Percentiles rank a stretch among this genome's conserved stretches.
Evolutionary conservation across 495 filamentous ascomycete genomes (phyloP).

Genomic region (Ramalina intermedia): DNA sequence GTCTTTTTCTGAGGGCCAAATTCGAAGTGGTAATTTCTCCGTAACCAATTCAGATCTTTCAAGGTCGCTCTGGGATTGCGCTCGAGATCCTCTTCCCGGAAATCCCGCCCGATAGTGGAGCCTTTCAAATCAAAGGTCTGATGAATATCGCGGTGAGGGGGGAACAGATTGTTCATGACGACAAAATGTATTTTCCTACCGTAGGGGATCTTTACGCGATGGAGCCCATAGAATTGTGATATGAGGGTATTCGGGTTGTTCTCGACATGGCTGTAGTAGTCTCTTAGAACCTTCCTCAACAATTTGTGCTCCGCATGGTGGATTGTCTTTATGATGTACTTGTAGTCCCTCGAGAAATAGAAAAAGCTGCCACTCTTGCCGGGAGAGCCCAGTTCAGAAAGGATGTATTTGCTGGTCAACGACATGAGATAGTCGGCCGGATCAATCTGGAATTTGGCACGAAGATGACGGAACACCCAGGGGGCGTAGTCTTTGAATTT

Average conservation of each 20-base stretch:
- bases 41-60: conserved; percentile 95
- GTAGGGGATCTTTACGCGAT: conserved; percentile 96
- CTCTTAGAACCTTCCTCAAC: conserved; percentile 75
- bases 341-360: conserved; percentile 99
- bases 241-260: conserved; percentile 91
- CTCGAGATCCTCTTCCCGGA: conserved; percentile 73
- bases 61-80: conserved; percentile 83
- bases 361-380: conserved; percentile 99
- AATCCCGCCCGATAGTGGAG: conserved; percentile 87
- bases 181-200: conserved; percentile 98
- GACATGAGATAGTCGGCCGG: conserved; percentile 98
- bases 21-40: conserved; percentile 70
- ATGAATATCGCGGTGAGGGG: conserved; percentile 94
- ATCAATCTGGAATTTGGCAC: conserved; percentile 77
- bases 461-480: conserved; percentile 93
- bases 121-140: conserved; percentile 95
- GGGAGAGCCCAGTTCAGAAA: conserved; percentile 91
- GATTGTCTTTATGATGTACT: conserved; percentile 99
- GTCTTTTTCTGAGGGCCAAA: conserved; percentile 77
- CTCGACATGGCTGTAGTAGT: conserved; percentile 89
- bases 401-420: conserved; percentile 94
- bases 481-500: conserved; percentile 99
- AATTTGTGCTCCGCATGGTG: conserved; percentile 95
- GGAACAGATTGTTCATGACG: conserved; percentile 99
- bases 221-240: conserved; percentile 95